Evolutionary conservation across 176 grass and related monocot genomes (phyloP), one percentile per base, ranked within the genome.

Genomic region (Lolium perenne): DNA sequence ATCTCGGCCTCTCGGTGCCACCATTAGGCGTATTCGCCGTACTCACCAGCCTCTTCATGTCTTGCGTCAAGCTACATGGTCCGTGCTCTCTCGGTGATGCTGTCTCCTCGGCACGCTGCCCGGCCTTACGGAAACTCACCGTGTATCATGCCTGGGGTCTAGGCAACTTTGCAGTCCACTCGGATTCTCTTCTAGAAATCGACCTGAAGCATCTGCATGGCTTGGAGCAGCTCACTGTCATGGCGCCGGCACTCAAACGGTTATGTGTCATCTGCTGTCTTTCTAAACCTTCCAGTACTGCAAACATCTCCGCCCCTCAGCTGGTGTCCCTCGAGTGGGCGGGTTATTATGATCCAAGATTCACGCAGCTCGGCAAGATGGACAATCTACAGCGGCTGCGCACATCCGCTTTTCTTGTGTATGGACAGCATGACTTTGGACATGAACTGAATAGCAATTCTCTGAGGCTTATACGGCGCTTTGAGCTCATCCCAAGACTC

Each of bases 221-320:
- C 26, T 29, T 29, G 26, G 26, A 29, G 26, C 26, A 29, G 51
- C 15, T 86, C 51, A 49, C 22, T 7, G 7, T 86, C 9, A 17
- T 60, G 10, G 76, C 84, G 4, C 76, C 51, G 0, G 21, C 16
- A 26, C 56, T 76, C 26, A 4, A 23, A 10, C 7, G 1, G 21
- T 18, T 85, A 0, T 1, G 1, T 5, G 8, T 77, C 26, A 0
- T 0, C 1, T 0, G 0, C 0, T 65, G 71, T 46, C 65, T 84
- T 22, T 1, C 0, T 4, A 0, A 16, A 23, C 2, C 4, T 35
- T 7, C 2, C 10, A 8, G 46, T 14, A 1, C 58, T 16, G 38
- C 62, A 41, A 5, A 38, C 40, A 71, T 86, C 12, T 71, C 76
- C 13, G 26, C 68, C 10, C 55, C 45, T 29, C 20, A 25, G 76